Evolutionary conservation across 495 filamentous ascomycete genomes (phyloP), one percentile per base, ranked within the genome.

Genomic region (Terfezia claveryi): DNA sequence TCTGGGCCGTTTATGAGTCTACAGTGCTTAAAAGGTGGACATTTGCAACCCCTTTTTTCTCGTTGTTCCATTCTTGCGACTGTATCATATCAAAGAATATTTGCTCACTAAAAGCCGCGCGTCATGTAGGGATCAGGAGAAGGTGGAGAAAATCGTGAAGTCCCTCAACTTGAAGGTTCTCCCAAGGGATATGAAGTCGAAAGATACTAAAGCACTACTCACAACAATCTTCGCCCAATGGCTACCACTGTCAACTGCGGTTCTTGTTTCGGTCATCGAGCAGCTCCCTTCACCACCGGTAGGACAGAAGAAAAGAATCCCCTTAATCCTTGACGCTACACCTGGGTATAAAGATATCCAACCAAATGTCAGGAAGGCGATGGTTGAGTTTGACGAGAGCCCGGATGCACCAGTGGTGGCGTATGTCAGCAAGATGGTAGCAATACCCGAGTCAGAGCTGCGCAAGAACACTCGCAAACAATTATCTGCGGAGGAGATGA

Each of bases 391-490:
- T 64, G 82, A 83, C 59, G 78, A 76, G 4, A 69, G 68, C 1
- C 68, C 74, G 9, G 74, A 77, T 0, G 81, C 82, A 51, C 89
- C 91, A 2, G 80, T 92, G 3, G 85, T 96, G 8, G 91, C 87
- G 10, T 99, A 92, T 60, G 86, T 99, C 46, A 95, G 88, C 68
- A 99, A 99, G 68, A 93, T 99, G 88, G 83, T 94, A 20, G 87
- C 91, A 1, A 77, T 96, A 16, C 87, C 85, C 2, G 85, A 88
- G 62, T 94, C 85, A 62, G 87, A 96, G 58, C 73, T 99, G 16
- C 79, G 80, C 2, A 73, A 85, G 53, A 86, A 88, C 57, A 89
- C 80, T 63, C 77, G 83, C 1, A 64, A 62, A 16, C 73, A 77
- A 36, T 74, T 99, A 61, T 89, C 77, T 53, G 80, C 84, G 0